Conservation (phyloP, 768 basidiomycete species). For the Amylocystis lapponica region DNA sequence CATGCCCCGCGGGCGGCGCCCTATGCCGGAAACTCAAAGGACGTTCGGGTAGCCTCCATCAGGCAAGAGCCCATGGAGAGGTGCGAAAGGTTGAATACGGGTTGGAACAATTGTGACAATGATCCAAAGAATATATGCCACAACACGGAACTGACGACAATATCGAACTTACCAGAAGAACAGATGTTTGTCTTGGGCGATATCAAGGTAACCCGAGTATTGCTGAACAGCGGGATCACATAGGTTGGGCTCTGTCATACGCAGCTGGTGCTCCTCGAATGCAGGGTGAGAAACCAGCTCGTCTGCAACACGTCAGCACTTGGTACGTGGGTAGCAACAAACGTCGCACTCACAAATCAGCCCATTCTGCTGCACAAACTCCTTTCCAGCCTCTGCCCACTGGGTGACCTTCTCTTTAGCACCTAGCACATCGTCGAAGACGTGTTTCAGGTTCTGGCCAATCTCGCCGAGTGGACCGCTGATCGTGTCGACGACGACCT, state of each 20-base stretch:
- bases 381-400: slow-evolving; percentile 55
- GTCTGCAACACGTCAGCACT: slow-evolving; percentile 19
- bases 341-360: slow-evolving; percentile 53
- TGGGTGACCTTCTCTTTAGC: slow-evolving; percentile 39
- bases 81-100: too few species aligned
- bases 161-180: slow-evolving; percentile 52
- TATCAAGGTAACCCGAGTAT: slow-evolving; percentile 54
- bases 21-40: too few species aligned
- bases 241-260: slow-evolving; percentile 37
- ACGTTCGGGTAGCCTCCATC: too few species aligned
- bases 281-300: slow-evolving; percentile 35
- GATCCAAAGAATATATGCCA: too few species aligned
- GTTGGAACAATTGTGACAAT: too few species aligned
- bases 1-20: too few species aligned
- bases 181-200: slow-evolving; percentile 46
- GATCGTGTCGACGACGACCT: slow-evolving; percentile 8
- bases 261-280: slow-evolving; percentile 31
- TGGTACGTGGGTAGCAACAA: neutral
- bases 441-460: slow-evolving; percentile 24
- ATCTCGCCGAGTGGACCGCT: slow-evolving; percentile 5
- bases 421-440: slow-evolving; percentile 33
- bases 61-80: too few species aligned
- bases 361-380: slow-evolving; percentile 67
- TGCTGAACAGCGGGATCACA: slow-evolving; percentile 49
- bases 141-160: too few species aligned